Evolutionary conservation across 1,284 basidiomycete genomes (phyloP).

Genomic region (Ustilago trichophora): DNA sequence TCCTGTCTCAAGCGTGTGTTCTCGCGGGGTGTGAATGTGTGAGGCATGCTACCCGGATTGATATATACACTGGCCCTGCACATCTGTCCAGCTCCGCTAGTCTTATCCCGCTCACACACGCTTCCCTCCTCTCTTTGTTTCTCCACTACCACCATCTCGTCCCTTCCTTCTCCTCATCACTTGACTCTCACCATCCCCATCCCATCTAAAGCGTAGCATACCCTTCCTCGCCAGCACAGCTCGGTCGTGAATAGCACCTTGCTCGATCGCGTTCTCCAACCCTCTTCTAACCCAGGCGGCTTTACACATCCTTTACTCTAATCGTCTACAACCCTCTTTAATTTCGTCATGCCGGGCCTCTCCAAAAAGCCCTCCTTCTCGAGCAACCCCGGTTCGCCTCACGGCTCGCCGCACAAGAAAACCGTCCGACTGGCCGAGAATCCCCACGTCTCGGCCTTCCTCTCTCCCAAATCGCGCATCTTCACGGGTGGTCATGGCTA

Average conservation of each 20-base stretch:
- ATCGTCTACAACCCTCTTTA: too few species aligned
- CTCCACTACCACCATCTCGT: neutral
- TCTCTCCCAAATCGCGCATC: slow-evolving; percentile 52
- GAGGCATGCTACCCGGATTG: too few species aligned
- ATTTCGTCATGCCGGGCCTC: slow-evolving; percentile 28
- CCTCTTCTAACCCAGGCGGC: too few species aligned
- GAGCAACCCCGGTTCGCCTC: slow-evolving; percentile 8
- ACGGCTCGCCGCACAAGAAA: slow-evolving; percentile 26
- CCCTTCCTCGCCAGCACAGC: too few species aligned
- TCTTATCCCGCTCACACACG: slow-evolving; percentile 1
- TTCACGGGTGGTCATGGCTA: slow-evolving; percentile 37
- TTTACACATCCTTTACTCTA: too few species aligned
- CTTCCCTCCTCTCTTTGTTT: neutral
- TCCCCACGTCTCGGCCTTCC: slow-evolving; percentile 50
- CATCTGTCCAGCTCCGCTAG: slow-evolving; percentile 5
- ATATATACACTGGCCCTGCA: slow-evolving; percentile 14
- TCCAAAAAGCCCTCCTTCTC: slow-evolving; percentile 28
- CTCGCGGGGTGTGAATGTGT: too few species aligned
- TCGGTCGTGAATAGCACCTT: too few species aligned
- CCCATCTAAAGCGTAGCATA: too few species aligned
- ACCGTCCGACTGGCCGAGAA: slow-evolving; percentile 36
- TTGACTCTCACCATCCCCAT: too few species aligned
- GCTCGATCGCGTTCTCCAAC: too few species aligned
- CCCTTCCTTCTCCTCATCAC: neutral
- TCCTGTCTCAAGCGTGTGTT: too few species aligned